phyloP scores from a whole-genome alignment of 2,329 filamentous ascomycete species.

The Teratosphaeria gauchensis region DNA sequence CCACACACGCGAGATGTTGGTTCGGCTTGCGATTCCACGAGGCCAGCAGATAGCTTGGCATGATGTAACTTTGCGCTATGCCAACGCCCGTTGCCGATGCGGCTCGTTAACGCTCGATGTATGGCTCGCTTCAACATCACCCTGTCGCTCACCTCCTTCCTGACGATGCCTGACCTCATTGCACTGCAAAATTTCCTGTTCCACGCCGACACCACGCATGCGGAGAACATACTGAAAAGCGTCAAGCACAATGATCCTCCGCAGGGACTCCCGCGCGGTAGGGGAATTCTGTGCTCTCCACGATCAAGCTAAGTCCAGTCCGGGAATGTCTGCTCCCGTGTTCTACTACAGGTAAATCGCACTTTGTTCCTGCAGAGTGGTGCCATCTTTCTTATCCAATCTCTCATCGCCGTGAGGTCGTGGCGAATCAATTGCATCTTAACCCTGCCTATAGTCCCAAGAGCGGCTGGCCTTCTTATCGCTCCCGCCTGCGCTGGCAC shows the following conservation, averaged over 20 bases:
- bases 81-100: background rate
- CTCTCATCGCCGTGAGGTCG: background rate
- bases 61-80: background rate
- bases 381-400: background rate
- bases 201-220: background rate
- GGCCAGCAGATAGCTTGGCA: background rate
- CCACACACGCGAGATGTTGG: background rate
- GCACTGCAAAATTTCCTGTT: background rate
- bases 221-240: background rate
- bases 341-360: background rate
- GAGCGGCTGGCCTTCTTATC: background rate
- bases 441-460: background rate
- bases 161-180: constrained; percentile 1
- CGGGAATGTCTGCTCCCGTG: background rate
- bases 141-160: background rate
- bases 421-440: background rate
- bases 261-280: background rate
- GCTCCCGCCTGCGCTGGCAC: background rate
- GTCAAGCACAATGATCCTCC: background rate
- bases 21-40: background rate
- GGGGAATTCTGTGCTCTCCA: background rate
- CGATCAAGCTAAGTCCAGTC: background rate
- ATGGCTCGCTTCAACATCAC: background rate
- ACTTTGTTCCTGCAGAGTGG: background rate
- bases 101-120: background rate